These are phyloP conservation scores for Fusarium succisae DNA, from an alignment of 2,329 filamentous ascomycete genomes.

Conservation along the genomic window DNA sequence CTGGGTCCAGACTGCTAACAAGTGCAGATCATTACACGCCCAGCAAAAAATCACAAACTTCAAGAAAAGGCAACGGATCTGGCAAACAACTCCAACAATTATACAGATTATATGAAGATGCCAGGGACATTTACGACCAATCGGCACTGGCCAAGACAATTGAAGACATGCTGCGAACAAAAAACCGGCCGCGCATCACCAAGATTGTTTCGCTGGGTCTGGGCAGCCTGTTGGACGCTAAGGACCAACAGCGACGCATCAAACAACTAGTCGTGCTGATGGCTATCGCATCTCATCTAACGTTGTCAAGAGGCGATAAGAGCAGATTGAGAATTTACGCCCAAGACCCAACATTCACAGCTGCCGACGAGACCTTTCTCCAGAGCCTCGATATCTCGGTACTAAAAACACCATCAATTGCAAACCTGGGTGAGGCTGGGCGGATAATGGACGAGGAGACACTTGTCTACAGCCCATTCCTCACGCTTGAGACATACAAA, in stretches of 20 bases:
- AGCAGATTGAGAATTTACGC: conserved; percentile 18
- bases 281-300: conserved; percentile 29
- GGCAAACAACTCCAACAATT: conserved; percentile 33
- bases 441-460: conserved; percentile 34
- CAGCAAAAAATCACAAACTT: conserved; percentile 4
- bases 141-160: conserved; percentile 25
- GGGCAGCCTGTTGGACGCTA: conserved; percentile 32
- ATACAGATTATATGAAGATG: conserved; percentile 22
- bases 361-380: conserved; percentile 33
- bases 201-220: conserved; percentile 33
- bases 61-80: conserved; percentile 6
- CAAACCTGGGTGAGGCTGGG: conserved; percentile 33
- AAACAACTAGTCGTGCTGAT: conserved; percentile 39
- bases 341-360: conserved; percentile 38
- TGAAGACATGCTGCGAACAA: conserved; percentile 30
- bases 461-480: conserved; percentile 39
- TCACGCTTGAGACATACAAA: conserved; percentile 38
- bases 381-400: conserved; percentile 25
- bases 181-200: conserved; percentile 28
- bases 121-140: conserved; percentile 17
- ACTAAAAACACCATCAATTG: conserved; percentile 29
- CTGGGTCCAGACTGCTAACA: not conserved
- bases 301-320: not conserved
- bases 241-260: conserved; percentile 36
- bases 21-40: not conserved